A percentile compares a stretch with the other conserved stretches of the same genome.
Evolutionary conservation across 352 stramenopile species (phyloP).

Genomic region (Globisporangium paroecandrum): DNA sequence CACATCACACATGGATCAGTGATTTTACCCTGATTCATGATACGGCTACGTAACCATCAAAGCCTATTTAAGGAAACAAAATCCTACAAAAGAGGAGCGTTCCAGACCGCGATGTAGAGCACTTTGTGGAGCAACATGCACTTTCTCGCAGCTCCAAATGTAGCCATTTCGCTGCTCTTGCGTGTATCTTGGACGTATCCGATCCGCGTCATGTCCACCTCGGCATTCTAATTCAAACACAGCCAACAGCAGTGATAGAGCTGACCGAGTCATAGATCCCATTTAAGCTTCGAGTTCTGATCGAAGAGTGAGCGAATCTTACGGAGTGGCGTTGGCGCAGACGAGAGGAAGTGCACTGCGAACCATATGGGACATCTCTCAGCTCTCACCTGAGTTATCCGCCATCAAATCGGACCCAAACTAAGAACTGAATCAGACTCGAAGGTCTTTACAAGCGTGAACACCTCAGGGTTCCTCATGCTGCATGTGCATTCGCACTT

Average conservation of each 20-base stretch:
- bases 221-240: not conserved
- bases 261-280: not conserved
- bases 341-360: not conserved
- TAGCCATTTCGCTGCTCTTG: conserved; percentile 2
- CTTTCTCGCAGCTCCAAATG: not conserved
- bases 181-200: not conserved
- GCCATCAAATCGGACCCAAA: not conserved
- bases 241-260: not conserved
- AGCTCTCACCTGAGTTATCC: not conserved
- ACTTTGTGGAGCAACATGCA: not conserved
- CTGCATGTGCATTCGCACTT: not conserved
- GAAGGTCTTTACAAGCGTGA: not conserved
- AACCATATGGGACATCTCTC: not conserved
- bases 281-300: not conserved
- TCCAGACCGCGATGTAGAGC: not conserved
- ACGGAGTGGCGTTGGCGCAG: not conserved
- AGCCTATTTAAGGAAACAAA: no score
- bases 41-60: no score
- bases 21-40: no score
- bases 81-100: not conserved
- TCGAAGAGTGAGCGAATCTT: not conserved
- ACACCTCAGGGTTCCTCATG: not conserved
- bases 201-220: not conserved
- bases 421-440: not conserved
- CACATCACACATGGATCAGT: no score